These are phyloP conservation scores for Orbilia blumenaviensis DNA, from an alignment of 2,329 filamentous ascomycete genomes.

Conservation along the genomic window DNA sequence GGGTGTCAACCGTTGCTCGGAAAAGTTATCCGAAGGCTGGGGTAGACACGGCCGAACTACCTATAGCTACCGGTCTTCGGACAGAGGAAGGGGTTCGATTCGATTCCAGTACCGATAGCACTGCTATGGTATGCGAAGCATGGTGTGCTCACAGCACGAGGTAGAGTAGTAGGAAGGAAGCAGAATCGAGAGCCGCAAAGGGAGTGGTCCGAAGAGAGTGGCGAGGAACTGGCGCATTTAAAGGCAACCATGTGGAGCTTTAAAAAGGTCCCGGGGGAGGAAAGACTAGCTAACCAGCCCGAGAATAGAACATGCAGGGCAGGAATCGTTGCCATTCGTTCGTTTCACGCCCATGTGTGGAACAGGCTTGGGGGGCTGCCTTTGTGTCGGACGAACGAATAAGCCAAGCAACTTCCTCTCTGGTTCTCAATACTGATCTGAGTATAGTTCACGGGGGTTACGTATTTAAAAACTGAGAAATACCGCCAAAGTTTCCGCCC, in stretches of 20 bases:
- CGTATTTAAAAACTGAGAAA: background rate
- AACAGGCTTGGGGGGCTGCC: background rate
- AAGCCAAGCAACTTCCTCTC: constrained; percentile 10
- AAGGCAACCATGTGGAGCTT: constrained; percentile 11
- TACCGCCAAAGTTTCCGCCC: background rate
- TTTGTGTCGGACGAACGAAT: background rate
- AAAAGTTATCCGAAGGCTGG: background rate
- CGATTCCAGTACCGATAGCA: constrained; percentile 43
- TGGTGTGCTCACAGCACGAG: constrained; percentile 19
- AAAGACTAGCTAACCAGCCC: constrained; percentile 3
- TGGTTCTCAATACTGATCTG: constrained; percentile 17
- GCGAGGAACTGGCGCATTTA: constrained; percentile 37
- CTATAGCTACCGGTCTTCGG: background rate
- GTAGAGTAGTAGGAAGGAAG: background rate
- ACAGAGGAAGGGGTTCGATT: background rate
- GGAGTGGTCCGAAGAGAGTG: constrained; percentile 4
- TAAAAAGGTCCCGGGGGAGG: constrained; percentile 10
- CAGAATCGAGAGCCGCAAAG: constrained; percentile 35
- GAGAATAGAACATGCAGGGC: constrained; percentile 30
- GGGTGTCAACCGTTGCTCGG: background rate
- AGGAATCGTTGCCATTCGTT: constrained; percentile 30
- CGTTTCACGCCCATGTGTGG: constrained; percentile 12
- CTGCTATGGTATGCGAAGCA: constrained; percentile 48
- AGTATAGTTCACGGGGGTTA: constrained; percentile 1
- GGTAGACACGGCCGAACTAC: too few relatives aligned